phyloP scores from a whole-genome alignment of 495 filamentous ascomycete species.

The Parathielavia appendiculata region DNA sequence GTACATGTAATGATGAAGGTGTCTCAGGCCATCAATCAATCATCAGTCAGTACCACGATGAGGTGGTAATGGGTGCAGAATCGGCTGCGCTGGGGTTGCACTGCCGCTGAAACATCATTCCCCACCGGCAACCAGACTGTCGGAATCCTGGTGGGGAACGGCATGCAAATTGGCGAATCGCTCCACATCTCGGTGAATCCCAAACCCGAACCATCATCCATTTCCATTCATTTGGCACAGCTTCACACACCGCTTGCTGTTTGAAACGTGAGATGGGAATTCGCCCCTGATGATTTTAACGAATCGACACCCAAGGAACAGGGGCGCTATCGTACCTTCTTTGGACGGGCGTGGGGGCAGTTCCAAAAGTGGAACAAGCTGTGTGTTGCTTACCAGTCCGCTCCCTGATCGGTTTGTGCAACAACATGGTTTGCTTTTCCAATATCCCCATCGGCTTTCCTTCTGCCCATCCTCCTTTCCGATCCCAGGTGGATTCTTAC shows the following conservation, averaged over 20 bases:
- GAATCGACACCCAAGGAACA: slow-evolving; percentile 1
- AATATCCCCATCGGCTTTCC: not conserved
- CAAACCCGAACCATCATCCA: not conserved
- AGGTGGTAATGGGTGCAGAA: not conserved
- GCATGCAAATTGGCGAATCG: not conserved
- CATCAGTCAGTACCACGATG: not conserved
- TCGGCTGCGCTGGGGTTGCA: not conserved
- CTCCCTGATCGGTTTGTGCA: not conserved
- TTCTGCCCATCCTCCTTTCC: not conserved
- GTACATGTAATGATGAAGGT: too few relatives aligned
- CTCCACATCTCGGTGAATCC: not conserved
- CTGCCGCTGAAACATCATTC: not conserved
- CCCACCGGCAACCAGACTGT: slow-evolving; percentile 6
- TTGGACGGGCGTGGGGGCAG: slow-evolving; percentile 8
- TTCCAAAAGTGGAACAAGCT: slow-evolving; percentile 1
- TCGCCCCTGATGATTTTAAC: not conserved
- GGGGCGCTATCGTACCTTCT: not conserved
- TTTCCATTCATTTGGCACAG: not conserved
- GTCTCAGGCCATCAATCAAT: not conserved
- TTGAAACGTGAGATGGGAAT: not conserved
- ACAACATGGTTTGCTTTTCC: not conserved
- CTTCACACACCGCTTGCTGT: not conserved
- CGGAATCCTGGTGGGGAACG: not conserved
- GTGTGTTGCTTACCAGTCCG: not conserved
- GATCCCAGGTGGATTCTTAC: not conserved